Conservation (phyloP, 2,329 filamentous ascomycete species). For the Dothideomycetes sp. region DNA sequence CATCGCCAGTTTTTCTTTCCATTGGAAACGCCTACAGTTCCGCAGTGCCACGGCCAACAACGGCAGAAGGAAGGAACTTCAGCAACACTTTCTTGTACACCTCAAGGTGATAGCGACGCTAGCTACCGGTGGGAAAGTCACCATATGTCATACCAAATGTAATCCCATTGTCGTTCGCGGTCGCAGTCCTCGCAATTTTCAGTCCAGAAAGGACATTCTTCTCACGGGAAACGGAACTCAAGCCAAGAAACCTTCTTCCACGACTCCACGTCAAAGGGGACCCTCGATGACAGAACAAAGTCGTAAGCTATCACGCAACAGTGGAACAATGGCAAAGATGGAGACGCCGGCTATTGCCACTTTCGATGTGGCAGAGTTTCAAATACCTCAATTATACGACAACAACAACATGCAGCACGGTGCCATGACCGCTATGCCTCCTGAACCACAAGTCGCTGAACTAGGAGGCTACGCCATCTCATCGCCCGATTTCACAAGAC, state of each 20-base stretch:
- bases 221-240: constrained; percentile 70
- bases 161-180: constrained; percentile 90
- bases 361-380: constrained; percentile 33
- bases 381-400: constrained; percentile 33
- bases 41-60: constrained; percentile 95
- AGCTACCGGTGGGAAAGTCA: constrained; percentile 70
- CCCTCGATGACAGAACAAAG: constrained; percentile 1
- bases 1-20: constrained; percentile 82
- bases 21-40: constrained; percentile 90
- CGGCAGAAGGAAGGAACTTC: constrained; percentile 83
- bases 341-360: constrained; percentile 27
- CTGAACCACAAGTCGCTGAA: constrained; percentile 28
- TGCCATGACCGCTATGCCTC: constrained; percentile 35
- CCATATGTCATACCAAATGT: constrained; percentile 75
- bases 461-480: constrained; percentile 28
- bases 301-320: constrained; percentile 1
- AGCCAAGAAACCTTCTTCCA: constrained; percentile 49
- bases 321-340: constrained; percentile 17
- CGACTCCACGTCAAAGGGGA: not conserved
- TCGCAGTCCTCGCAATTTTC: constrained; percentile 88
- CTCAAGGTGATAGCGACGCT: constrained; percentile 79
- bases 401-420: constrained; percentile 23
- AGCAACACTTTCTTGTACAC: constrained; percentile 89
- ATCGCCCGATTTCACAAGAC: constrained; percentile 42
- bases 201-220: constrained; percentile 85